A percentile compares a stretch with the other conserved stretches of the same genome.
Evolutionary conservation across 495 filamentous ascomycete species (phyloP).

Genomic region (Lasiosphaeria ovina): DNA sequence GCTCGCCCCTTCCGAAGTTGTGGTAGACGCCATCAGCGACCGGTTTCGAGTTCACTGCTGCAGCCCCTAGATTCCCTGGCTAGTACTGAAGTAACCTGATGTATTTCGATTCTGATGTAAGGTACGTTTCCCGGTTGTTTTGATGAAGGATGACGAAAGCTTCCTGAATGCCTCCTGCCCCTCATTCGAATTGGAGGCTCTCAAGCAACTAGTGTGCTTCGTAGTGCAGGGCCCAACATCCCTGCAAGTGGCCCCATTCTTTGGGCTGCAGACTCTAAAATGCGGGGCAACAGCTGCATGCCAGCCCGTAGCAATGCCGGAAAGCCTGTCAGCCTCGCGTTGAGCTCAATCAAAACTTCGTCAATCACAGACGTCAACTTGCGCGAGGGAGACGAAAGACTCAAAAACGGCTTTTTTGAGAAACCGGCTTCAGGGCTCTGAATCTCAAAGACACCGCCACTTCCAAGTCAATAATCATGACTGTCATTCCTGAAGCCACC

Average conservation of each 20-base stretch:
- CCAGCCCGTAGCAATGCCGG: constrained; percentile 20
- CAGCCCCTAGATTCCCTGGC: neutral
- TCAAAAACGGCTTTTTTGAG: neutral
- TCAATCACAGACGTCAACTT: neutral
- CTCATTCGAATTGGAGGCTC: neutral
- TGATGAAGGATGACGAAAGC: neutral
- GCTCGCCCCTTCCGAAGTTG: constrained; percentile 1
- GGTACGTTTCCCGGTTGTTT: neutral
- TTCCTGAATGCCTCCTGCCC: neutral
- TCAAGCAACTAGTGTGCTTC: constrained; percentile 11
- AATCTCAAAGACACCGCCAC: no score
- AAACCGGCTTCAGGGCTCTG: no score
- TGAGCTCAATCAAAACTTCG: constrained; percentile 9
- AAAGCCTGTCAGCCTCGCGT: neutral
- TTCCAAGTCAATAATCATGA: constrained; percentile 19
- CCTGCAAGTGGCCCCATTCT: constrained; percentile 5
- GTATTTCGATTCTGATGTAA: neutral
- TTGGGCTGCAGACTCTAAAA: constrained; percentile 13
- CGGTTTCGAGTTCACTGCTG: neutral
- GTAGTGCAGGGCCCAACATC: constrained; percentile 7
- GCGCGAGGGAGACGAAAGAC: neutral
- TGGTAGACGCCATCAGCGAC: constrained; percentile 12
- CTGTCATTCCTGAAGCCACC: constrained; percentile 44
- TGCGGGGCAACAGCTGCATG: constrained; percentile 24
- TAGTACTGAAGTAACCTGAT: neutral